A percentile compares a stretch with the other conserved stretches of the same genome.
These are phyloP conservation scores for Trichosporon asahii DNA, from an alignment of 1,284 basidiomycete species.

Conservation along the genomic window DNA sequence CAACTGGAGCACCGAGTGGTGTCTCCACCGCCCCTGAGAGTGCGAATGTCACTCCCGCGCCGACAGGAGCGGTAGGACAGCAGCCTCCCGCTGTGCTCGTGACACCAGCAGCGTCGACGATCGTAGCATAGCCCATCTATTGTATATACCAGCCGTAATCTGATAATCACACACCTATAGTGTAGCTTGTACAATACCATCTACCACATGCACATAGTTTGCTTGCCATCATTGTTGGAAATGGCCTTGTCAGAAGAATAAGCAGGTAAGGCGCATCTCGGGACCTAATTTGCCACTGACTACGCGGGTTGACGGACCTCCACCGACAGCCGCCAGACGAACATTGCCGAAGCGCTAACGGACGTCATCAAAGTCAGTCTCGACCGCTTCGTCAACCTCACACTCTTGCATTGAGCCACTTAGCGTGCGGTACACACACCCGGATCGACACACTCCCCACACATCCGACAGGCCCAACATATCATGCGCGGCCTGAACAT, in stretches of 20 bases:
- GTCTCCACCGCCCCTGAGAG: neutral
- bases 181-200: conserved; percentile 3
- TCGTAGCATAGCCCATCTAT: neutral
- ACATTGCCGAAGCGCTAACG: neutral
- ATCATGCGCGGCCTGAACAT: neutral
- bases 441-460: neutral
- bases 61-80: neutral
- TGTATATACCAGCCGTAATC: neutral
- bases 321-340: neutral
- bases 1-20: neutral
- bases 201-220: neutral
- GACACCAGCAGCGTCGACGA: neutral
- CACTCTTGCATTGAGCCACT: neutral
- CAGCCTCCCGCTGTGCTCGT: neutral
- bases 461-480: neutral
- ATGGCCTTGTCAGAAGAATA: too few relatives aligned
- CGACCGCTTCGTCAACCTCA: neutral
- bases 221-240: neutral
- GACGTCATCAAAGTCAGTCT: neutral
- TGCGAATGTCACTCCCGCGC: neutral
- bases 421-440: neutral
- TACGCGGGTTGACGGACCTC: neutral
- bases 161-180: neutral
- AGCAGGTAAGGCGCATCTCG: neutral
- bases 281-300: conserved; percentile 1